Evolutionary conservation across 768 basidiomycete genomes (phyloP).

Genomic region (Tricholoma furcatifolium): DNA sequence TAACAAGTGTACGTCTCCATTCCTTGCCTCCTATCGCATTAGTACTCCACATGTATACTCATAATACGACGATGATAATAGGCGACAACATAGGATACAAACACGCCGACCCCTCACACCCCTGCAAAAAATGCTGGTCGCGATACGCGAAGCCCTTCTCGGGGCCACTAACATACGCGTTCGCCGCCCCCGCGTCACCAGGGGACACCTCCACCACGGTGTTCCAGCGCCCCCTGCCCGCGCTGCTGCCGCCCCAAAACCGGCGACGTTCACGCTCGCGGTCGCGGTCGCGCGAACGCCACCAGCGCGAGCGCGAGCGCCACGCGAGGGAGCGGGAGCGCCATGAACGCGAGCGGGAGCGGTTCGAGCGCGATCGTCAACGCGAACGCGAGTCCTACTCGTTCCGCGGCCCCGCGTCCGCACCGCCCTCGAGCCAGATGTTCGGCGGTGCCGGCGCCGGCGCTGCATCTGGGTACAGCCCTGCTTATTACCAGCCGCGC

Average conservation of each 20-base stretch:
- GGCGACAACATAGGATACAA: slow-evolving; percentile 79
- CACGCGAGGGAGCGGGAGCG: too few relatives aligned
- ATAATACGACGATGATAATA: slow-evolving; percentile 20
- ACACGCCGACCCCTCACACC: slow-evolving; percentile 58
- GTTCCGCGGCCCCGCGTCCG: not conserved
- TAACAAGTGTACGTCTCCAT: slow-evolving; percentile 54
- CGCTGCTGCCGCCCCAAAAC: slow-evolving; percentile 23
- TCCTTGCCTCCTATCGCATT: not conserved
- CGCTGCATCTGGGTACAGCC: not conserved
- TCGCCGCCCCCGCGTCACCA: slow-evolving; percentile 18
- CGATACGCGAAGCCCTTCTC: slow-evolving; percentile 62
- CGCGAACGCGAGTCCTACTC: too few relatives aligned
- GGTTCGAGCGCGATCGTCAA: too few relatives aligned
- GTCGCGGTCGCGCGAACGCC: not conserved
- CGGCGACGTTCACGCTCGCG: slow-evolving; percentile 11
- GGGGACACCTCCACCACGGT: slow-evolving; percentile 15
- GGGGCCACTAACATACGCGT: slow-evolving; percentile 58
- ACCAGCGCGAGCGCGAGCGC: not conserved
- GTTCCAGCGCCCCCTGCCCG: slow-evolving; percentile 39
- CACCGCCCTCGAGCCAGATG: not conserved
- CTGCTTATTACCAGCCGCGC: not conserved
- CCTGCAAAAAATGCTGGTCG: slow-evolving; percentile 76
- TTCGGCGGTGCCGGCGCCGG: not conserved
- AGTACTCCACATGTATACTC: slow-evolving; percentile 1
- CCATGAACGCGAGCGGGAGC: too few relatives aligned